Percentiles rank a stretch among this genome's conserved stretches.
These are phyloP conservation scores for Jatropha curcas DNA, from an alignment of 345 rosid genomes.

Conservation along the genomic window DNA sequence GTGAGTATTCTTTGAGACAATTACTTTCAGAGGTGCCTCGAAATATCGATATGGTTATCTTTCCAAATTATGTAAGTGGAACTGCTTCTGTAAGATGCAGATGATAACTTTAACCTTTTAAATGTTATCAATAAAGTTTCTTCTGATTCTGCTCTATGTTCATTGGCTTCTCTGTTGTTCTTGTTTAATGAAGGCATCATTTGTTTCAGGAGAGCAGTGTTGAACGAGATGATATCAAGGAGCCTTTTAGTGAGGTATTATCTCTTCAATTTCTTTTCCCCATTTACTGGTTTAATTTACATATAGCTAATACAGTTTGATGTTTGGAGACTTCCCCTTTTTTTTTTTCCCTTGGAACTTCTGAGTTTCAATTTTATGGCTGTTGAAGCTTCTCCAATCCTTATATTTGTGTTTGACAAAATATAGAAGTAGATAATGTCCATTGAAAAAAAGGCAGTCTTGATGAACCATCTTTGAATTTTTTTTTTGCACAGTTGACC, in stretches of 20 bases:
- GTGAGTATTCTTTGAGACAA: conserved; percentile 76
- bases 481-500: neutral
- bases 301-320: neutral
- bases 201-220: conserved; percentile 85
- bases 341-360: neutral
- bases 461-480: neutral
- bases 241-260: conserved; percentile 88
- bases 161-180: neutral
- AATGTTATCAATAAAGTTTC: conserved; percentile 7
- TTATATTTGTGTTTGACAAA: neutral
- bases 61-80: conserved; percentile 90
- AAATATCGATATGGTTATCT: conserved; percentile 70
- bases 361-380: neutral
- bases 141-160: neutral
- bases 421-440: neutral
- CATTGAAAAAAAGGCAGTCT: neutral
- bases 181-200: conserved; percentile 19
- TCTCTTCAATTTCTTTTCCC: conserved; percentile 6
- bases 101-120: neutral
- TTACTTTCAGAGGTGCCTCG: conserved; percentile 66
- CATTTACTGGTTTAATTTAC: neutral
- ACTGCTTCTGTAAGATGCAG: conserved; percentile 13
- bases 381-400: neutral
- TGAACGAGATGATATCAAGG: conserved; percentile 83
- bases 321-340: neutral